Evolutionary conservation across 2,329 filamentous ascomycete genomes (phyloP), one percentile per base, ranked within the genome.

Genomic region (Fusarium foetens): DNA sequence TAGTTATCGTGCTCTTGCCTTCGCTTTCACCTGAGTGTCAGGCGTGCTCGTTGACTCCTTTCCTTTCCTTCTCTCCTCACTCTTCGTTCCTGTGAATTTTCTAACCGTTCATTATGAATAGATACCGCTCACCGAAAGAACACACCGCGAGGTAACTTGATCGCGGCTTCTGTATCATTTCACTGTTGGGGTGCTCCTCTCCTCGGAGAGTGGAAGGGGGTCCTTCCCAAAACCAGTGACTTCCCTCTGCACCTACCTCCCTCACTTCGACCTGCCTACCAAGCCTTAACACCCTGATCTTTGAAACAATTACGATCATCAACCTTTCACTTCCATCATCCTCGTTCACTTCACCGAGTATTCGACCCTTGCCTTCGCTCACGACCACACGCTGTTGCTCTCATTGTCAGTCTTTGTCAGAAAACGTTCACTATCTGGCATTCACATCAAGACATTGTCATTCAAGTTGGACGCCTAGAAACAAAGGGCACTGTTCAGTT

Each of bases 401-500:
- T 53, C 54, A 36, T 63, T 48, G 45, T 45, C 51, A 66, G 41
- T 65, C 68, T 66, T 23, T 25, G 49, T 51, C 41, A 51, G 36
- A 58, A 67, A 68, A 58, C 60, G 42, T 51, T 65, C 58, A 25
- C 66, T 58, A 57, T 45, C 64, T 63, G 67, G 60, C 66, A 62
- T 61, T 58, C 43, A 29, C 49, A 55, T 68, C 48, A 25, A 69
- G 49, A 27, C 45, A 53, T 65, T 48, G 33, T 35, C 52, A 52
- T 61, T 53, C 27, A 49, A 69, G 51, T 77, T 79, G 71, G 72
- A 71, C 72, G 71, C 62, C 73, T 70, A 39, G 49, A 33, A 58
- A 35, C 41, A 58, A 59, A 63, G 68, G 75, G 66, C 63, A 76
- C 79, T 83, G 76, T 84, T 84, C 83, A 59, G 25, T 80, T 71